Evolutionary conservation across 352 stramenopile species (phyloP).

Genomic region (Phytophthora vignae): DNA sequence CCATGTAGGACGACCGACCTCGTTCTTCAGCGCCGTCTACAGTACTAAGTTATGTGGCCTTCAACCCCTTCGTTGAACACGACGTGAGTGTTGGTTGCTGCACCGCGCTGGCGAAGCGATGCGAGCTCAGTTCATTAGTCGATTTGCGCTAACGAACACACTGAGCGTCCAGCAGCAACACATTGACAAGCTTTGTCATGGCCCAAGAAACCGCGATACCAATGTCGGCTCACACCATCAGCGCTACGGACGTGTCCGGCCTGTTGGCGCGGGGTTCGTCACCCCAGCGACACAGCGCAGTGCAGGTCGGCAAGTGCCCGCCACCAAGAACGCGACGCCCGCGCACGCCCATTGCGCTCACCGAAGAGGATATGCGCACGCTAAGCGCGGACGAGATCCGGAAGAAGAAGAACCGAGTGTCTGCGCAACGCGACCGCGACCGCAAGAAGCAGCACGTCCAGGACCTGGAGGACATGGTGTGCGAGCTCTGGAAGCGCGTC

Average conservation of each 20-base stretch:
- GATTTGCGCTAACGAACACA: slow-evolving; percentile 27
- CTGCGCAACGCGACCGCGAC: slow-evolving; percentile 61
- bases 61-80: slow-evolving; percentile 5
- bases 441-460: slow-evolving; percentile 66
- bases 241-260: slow-evolving; percentile 34
- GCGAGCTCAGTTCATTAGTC: slow-evolving; percentile 22
- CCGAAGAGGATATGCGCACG: slow-evolving; percentile 49
- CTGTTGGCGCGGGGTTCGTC: slow-evolving; percentile 36
- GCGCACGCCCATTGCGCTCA: slow-evolving; percentile 56
- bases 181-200: slow-evolving; percentile 16
- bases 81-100: slow-evolving; percentile 39
- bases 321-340: slow-evolving; percentile 43
- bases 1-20: not conserved
- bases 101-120: slow-evolving; percentile 1
- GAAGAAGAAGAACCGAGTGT: slow-evolving; percentile 77
- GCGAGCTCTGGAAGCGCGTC: slow-evolving; percentile 62
- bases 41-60: not conserved
- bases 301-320: slow-evolving; percentile 40
- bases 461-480: slow-evolving; percentile 65
- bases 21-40: not conserved
- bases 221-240: slow-evolving; percentile 34
- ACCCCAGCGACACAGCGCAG: slow-evolving; percentile 25
- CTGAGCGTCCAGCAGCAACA: not conserved
- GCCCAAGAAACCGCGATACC: slow-evolving; percentile 23
- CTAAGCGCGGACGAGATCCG: slow-evolving; percentile 61